Evolutionary conservation across 495 filamentous ascomycete species (phyloP).

Genomic region (Amorphotheca resinae): DNA sequence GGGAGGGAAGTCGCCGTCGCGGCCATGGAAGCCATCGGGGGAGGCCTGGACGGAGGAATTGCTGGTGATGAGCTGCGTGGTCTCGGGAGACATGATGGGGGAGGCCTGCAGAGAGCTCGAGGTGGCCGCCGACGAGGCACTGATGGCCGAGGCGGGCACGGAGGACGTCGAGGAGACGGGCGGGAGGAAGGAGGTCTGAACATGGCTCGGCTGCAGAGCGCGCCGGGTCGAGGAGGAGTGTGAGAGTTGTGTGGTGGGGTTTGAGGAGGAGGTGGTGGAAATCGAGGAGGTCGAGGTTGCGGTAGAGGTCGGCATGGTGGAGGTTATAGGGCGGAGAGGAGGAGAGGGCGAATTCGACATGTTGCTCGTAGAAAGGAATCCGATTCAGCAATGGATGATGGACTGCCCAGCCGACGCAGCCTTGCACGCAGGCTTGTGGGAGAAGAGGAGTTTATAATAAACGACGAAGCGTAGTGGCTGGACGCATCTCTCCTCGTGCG

Average conservation of each 20-base stretch:
- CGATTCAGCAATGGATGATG: slow-evolving; percentile 1
- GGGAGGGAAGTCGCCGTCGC: slow-evolving; percentile 24
- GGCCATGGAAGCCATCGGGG: slow-evolving; percentile 37
- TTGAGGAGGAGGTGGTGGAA: slow-evolving; percentile 1
- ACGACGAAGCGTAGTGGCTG: slow-evolving; percentile 8
- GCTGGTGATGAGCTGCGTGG: slow-evolving; percentile 14
- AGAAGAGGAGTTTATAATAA: slow-evolving; percentile 10
- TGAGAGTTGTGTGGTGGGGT: slow-evolving; percentile 2
- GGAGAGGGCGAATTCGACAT: neutral
- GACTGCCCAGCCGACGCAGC: slow-evolving; percentile 17
- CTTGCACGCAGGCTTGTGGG: slow-evolving; percentile 9
- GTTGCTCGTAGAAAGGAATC: slow-evolving; percentile 8
- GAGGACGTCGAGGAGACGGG: slow-evolving; percentile 10
- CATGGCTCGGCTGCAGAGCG: slow-evolving; percentile 13
- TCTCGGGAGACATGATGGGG: slow-evolving; percentile 20
- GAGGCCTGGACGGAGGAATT: slow-evolving; percentile 39
- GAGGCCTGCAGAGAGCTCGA: slow-evolving; percentile 18
- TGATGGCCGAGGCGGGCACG: slow-evolving; percentile 17
- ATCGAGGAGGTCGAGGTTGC: slow-evolving; percentile 1
- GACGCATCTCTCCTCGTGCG: slow-evolving; percentile 15
- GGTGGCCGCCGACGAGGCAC: slow-evolving; percentile 16
- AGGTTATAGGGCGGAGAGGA: too few species aligned
- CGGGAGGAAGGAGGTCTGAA: slow-evolving; percentile 14
- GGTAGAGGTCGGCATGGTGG: neutral
- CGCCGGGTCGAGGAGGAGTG: slow-evolving; percentile 1